These are phyloP conservation scores for Penicillium samsonianum DNA, from an alignment of 495 filamentous ascomycete genomes.

Conservation along the genomic window DNA sequence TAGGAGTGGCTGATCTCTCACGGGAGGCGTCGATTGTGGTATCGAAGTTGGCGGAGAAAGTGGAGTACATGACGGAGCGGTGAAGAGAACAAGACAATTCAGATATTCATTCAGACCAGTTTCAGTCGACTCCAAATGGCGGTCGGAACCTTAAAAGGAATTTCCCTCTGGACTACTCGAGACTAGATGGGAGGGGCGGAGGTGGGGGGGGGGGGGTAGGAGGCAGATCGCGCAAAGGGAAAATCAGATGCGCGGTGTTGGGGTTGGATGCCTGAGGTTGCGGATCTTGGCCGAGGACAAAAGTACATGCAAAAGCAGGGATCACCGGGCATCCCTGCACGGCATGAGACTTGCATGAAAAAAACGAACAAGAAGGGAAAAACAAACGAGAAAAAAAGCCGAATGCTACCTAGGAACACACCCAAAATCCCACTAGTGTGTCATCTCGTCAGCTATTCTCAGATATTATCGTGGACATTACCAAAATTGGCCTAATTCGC, in stretches of 20 bases:
- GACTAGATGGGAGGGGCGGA: no score
- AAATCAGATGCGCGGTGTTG: not conserved
- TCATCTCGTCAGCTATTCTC: not conserved
- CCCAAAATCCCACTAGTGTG: not conserved
- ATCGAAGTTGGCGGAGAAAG: slow-evolving; percentile 6
- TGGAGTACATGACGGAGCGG: slow-evolving; percentile 1
- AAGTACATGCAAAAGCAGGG: not conserved
- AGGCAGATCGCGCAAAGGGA: no score
- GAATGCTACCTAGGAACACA: not conserved
- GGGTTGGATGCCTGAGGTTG: not conserved
- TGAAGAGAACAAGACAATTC: not conserved
- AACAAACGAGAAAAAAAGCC: not conserved
- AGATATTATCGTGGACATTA: no score
- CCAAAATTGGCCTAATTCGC: not conserved
- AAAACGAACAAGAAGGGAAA: not conserved
- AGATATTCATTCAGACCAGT: not conserved
- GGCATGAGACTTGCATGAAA: not conserved
- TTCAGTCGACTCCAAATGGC: not conserved
- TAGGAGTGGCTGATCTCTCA: not conserved
- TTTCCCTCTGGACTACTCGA: not conserved
- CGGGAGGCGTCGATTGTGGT: slow-evolving; percentile 1
- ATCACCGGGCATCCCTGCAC: not conserved
- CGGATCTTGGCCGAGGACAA: not conserved
- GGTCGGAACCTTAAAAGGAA: not conserved
- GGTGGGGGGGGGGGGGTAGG: no score